These are phyloP conservation scores for Penicillium goetzii DNA, from an alignment of 495 filamentous ascomycete species.

Conservation along the genomic window DNA sequence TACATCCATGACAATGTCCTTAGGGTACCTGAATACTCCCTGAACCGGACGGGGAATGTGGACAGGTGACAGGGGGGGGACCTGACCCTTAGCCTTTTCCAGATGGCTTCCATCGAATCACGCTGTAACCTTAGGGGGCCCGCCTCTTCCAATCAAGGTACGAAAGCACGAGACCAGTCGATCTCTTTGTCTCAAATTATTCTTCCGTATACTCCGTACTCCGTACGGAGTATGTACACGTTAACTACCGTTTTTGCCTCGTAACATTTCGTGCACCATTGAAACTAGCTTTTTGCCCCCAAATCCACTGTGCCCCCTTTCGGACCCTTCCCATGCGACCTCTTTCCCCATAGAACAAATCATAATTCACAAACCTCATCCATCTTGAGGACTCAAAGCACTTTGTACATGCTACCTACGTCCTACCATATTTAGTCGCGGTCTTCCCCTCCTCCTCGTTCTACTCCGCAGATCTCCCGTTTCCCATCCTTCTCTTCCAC, in stretches of 20 bases:
- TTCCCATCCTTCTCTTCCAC: neutral
- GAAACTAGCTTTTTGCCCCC: conserved; percentile 5
- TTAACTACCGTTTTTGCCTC: neutral
- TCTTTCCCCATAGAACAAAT: conserved; percentile 15
- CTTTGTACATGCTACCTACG: neutral
- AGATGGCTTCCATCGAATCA: conserved; percentile 1
- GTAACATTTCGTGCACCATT: neutral
- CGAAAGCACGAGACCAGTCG: conserved; percentile 46
- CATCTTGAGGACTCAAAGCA: neutral
- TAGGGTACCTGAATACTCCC: neutral
- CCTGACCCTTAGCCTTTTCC: neutral
- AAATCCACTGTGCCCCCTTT: neutral
- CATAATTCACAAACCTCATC: neutral
- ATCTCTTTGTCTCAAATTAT: conserved; percentile 24
- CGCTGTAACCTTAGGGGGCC: conserved; percentile 9
- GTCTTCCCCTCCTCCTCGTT: neutral
- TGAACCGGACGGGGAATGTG: neutral
- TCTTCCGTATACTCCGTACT: no score
- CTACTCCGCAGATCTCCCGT: conserved; percentile 13
- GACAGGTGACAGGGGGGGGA: neutral
- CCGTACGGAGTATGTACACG: no score
- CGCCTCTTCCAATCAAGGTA: conserved; percentile 41
- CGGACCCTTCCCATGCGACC: conserved; percentile 13
- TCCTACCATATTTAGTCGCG: conserved; percentile 1
- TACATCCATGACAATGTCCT: neutral